Conservation (phyloP, 2,329 filamentous ascomycete genomes). For the Aspergillus ustus region DNA sequence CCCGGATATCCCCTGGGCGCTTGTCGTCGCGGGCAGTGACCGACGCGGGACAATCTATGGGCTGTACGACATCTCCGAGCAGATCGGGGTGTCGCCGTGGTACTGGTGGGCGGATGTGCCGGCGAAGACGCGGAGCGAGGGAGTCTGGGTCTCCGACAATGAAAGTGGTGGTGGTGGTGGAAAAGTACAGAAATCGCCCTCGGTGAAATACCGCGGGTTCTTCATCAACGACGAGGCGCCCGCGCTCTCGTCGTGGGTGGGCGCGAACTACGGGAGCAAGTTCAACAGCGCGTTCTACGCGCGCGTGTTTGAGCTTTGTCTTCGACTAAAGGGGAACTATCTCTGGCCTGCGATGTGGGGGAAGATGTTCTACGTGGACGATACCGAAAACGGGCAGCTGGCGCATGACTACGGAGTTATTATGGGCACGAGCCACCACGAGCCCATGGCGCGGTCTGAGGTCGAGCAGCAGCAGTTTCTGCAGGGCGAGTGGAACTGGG, state of each 20-base stretch:
- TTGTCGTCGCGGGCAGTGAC: conserved; percentile 72
- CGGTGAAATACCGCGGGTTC: conserved; percentile 70
- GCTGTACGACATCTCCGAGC: conserved; percentile 72
- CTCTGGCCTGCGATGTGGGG: neutral
- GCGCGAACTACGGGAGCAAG: too few relatives aligned
- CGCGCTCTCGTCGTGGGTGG: too few relatives aligned
- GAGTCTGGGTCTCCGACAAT: conserved; percentile 62
- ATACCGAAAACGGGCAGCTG: conserved; percentile 48
- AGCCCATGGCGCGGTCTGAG: conserved; percentile 69
- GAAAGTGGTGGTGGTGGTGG: too few relatives aligned
- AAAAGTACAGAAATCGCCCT: conserved; percentile 64
- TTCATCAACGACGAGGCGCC: conserved; percentile 69
- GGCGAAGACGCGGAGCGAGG: conserved; percentile 50
- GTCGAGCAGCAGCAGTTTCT: conserved; percentile 39
- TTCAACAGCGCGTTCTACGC: conserved; percentile 64
- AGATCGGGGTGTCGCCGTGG: conserved; percentile 74
- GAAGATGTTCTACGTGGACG: neutral
- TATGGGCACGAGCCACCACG: conserved; percentile 73
- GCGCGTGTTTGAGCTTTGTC: conserved; percentile 64
- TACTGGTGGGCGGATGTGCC: conserved; percentile 71
- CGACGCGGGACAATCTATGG: conserved; percentile 71
- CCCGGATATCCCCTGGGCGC: conserved; percentile 52
- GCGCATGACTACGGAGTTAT: conserved; percentile 77
- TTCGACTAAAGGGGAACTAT: neutral
- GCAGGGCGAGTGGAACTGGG: conserved; percentile 46